Base-by-base conservation (phyloP, 805 yeast genomes). In the Barnettozyma vustinii region DNA sequence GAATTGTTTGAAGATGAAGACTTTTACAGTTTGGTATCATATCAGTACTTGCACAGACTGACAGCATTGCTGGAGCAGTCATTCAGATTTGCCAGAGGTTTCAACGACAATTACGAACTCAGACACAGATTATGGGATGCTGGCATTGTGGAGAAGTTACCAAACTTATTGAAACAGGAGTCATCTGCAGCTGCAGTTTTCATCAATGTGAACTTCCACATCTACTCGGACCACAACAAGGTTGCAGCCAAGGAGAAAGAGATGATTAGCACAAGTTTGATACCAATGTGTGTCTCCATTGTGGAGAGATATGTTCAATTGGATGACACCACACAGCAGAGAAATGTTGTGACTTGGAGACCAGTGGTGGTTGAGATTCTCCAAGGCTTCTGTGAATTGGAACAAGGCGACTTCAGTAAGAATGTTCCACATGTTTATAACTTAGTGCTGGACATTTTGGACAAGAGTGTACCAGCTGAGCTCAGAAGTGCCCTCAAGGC, bases 141-240 rank as follows among this genome's bases (percentile, higher is more conserved):
- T 3, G 96, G 97, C 1, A 83, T 90, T 37, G 92, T 91, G 68
- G 96, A 89, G 60, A 84, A 91, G 61, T 75, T 92, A 48, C 99
- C 99, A 19, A 95, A 94, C 58, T 70, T 94, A 58, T 71, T 91
- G 58, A 87, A 87, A 58, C 99, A 95, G 67, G 99, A 95, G 66
- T 83, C 96, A 0, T 80, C 89, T 33, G 81, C 97, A 0, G 84
- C 96, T 1, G 92, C 96, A 1, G 96, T 90, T 1, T 86, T 83
- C 63, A 81, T 92, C 54, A 82, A 84, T 58, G 76, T 91, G 42
- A 74, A 87, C 73, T 87, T 92, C 74, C 76, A 85, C 58, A 70
- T 92, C 60, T 90, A 88, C 64, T 79, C 85, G 52, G 89, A 84
- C 60, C 72, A 74, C 15, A 74, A 71, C 25, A 80, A 80, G 61